Evolutionary conservation across 2,329 filamentous ascomycete genomes (phyloP).

Genomic region (Diaporthe citri): DNA sequence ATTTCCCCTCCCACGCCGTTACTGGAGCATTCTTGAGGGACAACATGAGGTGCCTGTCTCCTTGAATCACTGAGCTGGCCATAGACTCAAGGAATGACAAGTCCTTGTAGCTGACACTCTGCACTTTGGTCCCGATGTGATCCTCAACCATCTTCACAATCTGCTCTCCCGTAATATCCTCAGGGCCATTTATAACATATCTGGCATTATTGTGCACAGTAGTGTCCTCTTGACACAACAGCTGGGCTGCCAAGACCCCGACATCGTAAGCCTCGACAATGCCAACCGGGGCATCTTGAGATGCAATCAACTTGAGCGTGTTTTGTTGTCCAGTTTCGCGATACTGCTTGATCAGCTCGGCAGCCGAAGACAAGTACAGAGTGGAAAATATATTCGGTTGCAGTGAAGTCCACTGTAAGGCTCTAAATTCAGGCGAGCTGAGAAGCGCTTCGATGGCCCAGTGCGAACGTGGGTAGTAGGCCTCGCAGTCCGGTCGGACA

Average conservation of each 20-base stretch:
- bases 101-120: slow-evolving; percentile 14
- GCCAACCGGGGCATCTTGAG: slow-evolving; percentile 1
- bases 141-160: slow-evolving; percentile 3
- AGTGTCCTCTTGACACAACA: not conserved
- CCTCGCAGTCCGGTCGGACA: not conserved
- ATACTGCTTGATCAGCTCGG: not conserved
- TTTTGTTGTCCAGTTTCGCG: slow-evolving; percentile 2
- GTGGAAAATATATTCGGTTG: not conserved
- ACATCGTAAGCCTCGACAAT: slow-evolving; percentile 13
- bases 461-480: slow-evolving; percentile 7
- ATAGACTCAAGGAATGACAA: not conserved
- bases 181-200: not conserved
- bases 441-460: slow-evolving; percentile 20
- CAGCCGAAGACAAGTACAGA: not conserved
- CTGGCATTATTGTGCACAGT: not conserved
- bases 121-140: not conserved
- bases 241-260: not conserved
- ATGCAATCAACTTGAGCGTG: not conserved
- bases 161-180: slow-evolving; percentile 5
- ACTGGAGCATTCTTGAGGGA: not conserved
- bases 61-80: not conserved
- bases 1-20: not conserved
- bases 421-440: not conserved
- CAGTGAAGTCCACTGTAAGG: slow-evolving; percentile 11
- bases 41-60: not conserved